Evolutionary conservation across 805 yeast species (phyloP).

Genomic region (Nakazawaea pomicola): DNA sequence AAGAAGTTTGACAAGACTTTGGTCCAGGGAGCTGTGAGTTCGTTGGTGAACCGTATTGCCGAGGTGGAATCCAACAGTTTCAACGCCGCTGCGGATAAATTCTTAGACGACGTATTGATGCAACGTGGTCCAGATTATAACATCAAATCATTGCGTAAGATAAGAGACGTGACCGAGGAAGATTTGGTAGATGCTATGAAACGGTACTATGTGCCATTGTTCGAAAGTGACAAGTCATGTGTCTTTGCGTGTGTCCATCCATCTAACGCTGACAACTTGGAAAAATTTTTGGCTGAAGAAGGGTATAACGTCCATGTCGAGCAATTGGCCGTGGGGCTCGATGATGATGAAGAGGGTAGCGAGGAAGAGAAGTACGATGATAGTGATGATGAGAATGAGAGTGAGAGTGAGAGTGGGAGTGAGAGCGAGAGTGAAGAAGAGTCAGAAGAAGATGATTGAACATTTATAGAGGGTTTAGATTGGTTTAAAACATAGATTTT

Average conservation of each 20-base stretch:
- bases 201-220: slow-evolving; percentile 61
- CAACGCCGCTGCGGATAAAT: slow-evolving; percentile 63
- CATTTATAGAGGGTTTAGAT: no score
- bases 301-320: slow-evolving; percentile 64
- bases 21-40: slow-evolving; percentile 70
- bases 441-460: no score
- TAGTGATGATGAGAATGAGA: slow-evolving; percentile 20
- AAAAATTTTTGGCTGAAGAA: slow-evolving; percentile 37
- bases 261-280: slow-evolving; percentile 44
- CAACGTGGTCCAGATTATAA: slow-evolving; percentile 68
- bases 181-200: slow-evolving; percentile 48
- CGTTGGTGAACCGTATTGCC: slow-evolving; percentile 70
- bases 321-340: slow-evolving; percentile 33
- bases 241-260: slow-evolving; percentile 76
- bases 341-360: slow-evolving; percentile 20
- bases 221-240: slow-evolving; percentile 48
- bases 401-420: slow-evolving; percentile 18
- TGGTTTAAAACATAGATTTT: no score
- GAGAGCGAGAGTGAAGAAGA: no score
- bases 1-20: slow-evolving; percentile 49
- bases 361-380: slow-evolving; percentile 21
- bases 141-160: slow-evolving; percentile 42
- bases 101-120: slow-evolving; percentile 58
- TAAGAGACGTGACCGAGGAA: slow-evolving; percentile 47
- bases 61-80: slow-evolving; percentile 58